Evolutionary conservation across 1,284 basidiomycete genomes (phyloP).

Genomic region (Trichosporon coremiiforme): DNA sequence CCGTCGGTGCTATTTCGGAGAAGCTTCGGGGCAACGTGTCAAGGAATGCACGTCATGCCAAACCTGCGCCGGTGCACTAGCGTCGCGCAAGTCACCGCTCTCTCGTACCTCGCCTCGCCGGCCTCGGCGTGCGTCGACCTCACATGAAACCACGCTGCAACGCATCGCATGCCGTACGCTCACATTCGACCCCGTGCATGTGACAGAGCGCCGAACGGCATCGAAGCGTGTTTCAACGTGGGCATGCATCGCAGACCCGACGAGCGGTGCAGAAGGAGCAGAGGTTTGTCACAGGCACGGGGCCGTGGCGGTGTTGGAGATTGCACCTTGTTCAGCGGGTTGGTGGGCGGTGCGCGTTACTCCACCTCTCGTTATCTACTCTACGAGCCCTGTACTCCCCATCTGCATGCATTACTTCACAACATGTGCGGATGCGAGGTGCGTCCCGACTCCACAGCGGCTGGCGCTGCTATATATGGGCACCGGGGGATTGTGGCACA

Average conservation of each 20-base stretch:
- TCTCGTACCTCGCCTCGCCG: background rate
- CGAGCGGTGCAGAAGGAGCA: background rate
- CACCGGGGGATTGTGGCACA: too few species aligned
- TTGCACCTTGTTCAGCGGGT: background rate
- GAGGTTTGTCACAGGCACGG: background rate
- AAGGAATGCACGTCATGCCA: too few species aligned
- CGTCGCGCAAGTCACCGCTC: background rate
- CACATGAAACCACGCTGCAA: background rate
- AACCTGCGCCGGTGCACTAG: too few species aligned
- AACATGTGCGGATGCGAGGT: too few species aligned
- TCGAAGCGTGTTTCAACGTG: background rate
- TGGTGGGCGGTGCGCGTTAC: background rate
- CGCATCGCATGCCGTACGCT: too few species aligned
- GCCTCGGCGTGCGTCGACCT: too few species aligned
- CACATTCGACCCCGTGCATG: background rate
- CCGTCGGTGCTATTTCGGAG: background rate
- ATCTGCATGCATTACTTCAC: too few species aligned
- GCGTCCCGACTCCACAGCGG: too few species aligned
- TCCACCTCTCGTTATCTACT: too few species aligned
- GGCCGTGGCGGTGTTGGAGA: background rate
- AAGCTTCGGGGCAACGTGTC: background rate
- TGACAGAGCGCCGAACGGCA: background rate
- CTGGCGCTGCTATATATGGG: too few species aligned
- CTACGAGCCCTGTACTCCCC: too few species aligned
- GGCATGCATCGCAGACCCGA: too few species aligned